These are phyloP conservation scores for Aspergillus pseudoglaucus DNA, from an alignment of 2,329 filamentous ascomycete species.

Conservation along the genomic window DNA sequence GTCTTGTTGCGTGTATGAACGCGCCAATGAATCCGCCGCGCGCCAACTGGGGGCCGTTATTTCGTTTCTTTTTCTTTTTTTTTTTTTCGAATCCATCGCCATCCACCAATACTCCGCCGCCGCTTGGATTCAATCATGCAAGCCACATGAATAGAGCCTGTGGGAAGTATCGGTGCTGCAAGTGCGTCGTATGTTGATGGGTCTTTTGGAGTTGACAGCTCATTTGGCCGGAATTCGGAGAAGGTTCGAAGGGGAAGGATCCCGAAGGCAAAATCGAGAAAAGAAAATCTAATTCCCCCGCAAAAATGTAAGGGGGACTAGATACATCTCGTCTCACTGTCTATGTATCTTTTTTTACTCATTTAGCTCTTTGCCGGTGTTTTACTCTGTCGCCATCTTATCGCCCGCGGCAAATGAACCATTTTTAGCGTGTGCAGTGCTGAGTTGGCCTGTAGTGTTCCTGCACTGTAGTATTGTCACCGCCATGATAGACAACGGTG, in stretches of 20 bases:
- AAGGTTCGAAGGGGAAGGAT: background rate
- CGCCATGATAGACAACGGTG: no score
- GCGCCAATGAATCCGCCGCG: background rate
- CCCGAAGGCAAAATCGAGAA: slow-evolving; percentile 1
- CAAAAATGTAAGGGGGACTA: slow-evolving; percentile 9
- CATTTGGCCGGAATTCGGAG: background rate
- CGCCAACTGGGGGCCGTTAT: background rate
- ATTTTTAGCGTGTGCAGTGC: no score
- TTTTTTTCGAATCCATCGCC: background rate
- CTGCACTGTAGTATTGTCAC: no score
- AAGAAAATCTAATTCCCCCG: slow-evolving; percentile 9
- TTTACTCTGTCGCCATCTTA: background rate
- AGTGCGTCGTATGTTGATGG: slow-evolving; percentile 1
- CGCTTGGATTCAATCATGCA: slow-evolving; percentile 7
- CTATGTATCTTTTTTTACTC: background rate
- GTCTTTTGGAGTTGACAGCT: background rate
- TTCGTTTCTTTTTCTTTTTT: background rate
- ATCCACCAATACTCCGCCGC: background rate
- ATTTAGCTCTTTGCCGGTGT: background rate
- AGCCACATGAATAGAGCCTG: slow-evolving; percentile 11
- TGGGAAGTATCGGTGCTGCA: slow-evolving; percentile 4
- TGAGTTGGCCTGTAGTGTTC: no score
- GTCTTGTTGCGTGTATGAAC: background rate
- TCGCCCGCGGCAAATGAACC: background rate
- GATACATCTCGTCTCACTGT: background rate